phyloP scores from a whole-genome alignment of 1,139 yeast genomes.

The Yamadazyma triangularis region DNA sequence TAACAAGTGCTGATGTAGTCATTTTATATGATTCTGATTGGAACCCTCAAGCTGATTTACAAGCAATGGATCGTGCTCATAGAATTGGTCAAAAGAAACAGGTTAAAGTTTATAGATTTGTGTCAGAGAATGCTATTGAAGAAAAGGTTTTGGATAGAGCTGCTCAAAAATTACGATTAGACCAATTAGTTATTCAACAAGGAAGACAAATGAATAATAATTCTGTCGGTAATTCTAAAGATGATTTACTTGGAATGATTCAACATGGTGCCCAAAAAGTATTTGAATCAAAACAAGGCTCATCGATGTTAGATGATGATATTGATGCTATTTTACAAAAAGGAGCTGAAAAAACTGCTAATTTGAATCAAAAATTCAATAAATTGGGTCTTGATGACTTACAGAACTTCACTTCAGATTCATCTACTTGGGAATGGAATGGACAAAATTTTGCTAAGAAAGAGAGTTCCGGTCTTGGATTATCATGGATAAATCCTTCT shows the following conservation, averaged over 20 bases:
- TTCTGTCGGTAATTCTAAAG: constrained; percentile 52
- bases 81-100: constrained; percentile 97
- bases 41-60: constrained; percentile 98
- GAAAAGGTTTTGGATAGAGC: constrained; percentile 96
- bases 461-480: constrained; percentile 36
- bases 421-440: constrained; percentile 95
- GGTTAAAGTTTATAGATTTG: constrained; percentile 85
- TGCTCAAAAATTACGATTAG: constrained; percentile 86
- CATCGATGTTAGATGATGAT: constrained; percentile 56
- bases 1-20: constrained; percentile 90
- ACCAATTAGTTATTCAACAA: constrained; percentile 94
- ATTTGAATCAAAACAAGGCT: constrained; percentile 47
- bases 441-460: constrained; percentile 87
- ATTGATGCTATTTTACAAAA: constrained; percentile 72
- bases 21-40: constrained; percentile 92
- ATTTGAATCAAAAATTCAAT: constrained; percentile 73
- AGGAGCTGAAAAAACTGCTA: constrained; percentile 80
- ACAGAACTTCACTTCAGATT: constrained; percentile 83
- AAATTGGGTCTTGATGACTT: constrained; percentile 86
- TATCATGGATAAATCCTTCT: constrained; percentile 81
- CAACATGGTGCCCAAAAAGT: constrained; percentile 95
- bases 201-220: constrained; percentile 57
- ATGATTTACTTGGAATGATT: constrained; percentile 88
- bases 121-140: constrained; percentile 94
- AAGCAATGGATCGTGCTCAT: constrained; percentile 99